These are phyloP conservation scores for Ceratobasidium sp. DNA, from an alignment of 1,284 basidiomycete genomes.

Conservation along the genomic window DNA sequence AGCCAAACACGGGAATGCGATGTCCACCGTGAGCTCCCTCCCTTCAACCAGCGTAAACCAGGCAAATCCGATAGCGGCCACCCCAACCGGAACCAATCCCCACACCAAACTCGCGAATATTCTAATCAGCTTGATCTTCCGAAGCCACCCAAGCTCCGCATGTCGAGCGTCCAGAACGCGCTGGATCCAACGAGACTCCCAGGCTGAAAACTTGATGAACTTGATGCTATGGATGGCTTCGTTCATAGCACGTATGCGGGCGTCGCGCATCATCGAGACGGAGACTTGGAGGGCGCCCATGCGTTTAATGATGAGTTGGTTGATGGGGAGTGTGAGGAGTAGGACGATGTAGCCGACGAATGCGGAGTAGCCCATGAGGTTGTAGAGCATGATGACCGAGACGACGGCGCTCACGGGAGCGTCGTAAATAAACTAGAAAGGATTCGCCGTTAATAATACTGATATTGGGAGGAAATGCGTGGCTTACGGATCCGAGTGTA, in stretches of 20 bases:
- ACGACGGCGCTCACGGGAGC: slow-evolving; percentile 32
- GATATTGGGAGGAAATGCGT: background rate
- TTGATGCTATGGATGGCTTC: slow-evolving; percentile 43
- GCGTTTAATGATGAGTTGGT: slow-evolving; percentile 54
- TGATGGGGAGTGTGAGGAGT: slow-evolving; percentile 39
- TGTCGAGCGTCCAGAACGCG: slow-evolving; percentile 31
- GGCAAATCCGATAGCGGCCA: slow-evolving; percentile 35
- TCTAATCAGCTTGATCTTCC: slow-evolving; percentile 5
- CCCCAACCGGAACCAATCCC: slow-evolving; percentile 33
- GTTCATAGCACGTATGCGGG: slow-evolving; percentile 50
- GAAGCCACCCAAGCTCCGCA: slow-evolving; percentile 28
- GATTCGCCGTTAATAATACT: background rate
- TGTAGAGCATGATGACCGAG: slow-evolving; percentile 32
- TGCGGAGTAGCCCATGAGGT: slow-evolving; percentile 42
- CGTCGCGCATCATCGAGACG: slow-evolving; percentile 74
- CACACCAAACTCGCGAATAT: slow-evolving; percentile 34
- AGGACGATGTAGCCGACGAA: slow-evolving; percentile 41
- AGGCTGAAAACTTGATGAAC: slow-evolving; percentile 44
- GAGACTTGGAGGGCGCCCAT: slow-evolving; percentile 12
- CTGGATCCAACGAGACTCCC: slow-evolving; percentile 40
- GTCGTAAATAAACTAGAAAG: slow-evolving; percentile 61
- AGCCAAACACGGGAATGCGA: slow-evolving; percentile 42
- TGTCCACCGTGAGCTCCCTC: slow-evolving; percentile 34
- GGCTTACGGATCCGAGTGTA: background rate
- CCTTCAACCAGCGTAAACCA: slow-evolving; percentile 37